Conservation (phyloP, 306 rosid genomes). For the Trichosanthes truncata region DNA sequence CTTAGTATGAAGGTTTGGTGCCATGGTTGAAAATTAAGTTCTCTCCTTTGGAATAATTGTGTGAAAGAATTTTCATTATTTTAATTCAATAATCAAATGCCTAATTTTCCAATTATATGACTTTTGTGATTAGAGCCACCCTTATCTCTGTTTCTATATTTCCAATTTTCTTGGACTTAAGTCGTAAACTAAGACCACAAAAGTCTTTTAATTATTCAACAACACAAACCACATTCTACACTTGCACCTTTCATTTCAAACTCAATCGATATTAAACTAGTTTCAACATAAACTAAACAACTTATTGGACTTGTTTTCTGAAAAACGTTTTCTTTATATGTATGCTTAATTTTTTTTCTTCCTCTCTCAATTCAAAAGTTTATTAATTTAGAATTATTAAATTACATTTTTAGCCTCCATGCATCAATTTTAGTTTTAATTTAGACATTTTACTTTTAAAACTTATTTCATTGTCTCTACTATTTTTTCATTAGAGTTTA, state of each 20-base stretch:
- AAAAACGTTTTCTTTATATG: too few species aligned
- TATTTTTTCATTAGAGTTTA: too few species aligned
- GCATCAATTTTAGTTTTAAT: too few species aligned
- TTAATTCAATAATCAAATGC: not conserved
- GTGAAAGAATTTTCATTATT: not conserved
- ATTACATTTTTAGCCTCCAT: not conserved
- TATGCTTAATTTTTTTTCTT: not conserved
- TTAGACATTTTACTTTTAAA: too few species aligned
- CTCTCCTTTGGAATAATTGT: not conserved
- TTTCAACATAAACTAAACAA: not conserved
- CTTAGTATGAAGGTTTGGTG: not conserved
- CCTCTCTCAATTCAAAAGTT: not conserved
- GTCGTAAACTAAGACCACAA: not conserved
- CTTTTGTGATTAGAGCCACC: not conserved
- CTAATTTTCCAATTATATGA: constrained; percentile 8
- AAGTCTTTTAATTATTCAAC: not conserved
- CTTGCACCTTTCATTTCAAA: not conserved
- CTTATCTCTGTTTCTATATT: not conserved
- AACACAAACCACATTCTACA: not conserved
- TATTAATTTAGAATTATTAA: not conserved
- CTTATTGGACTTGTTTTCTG: not conserved
- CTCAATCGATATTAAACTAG: not conserved
- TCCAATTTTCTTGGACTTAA: constrained; percentile 5
- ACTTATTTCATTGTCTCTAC: not conserved
- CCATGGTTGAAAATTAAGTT: not conserved